Conservation (phyloP, 805 yeast genomes). For the Lachancea fermentati region DNA sequence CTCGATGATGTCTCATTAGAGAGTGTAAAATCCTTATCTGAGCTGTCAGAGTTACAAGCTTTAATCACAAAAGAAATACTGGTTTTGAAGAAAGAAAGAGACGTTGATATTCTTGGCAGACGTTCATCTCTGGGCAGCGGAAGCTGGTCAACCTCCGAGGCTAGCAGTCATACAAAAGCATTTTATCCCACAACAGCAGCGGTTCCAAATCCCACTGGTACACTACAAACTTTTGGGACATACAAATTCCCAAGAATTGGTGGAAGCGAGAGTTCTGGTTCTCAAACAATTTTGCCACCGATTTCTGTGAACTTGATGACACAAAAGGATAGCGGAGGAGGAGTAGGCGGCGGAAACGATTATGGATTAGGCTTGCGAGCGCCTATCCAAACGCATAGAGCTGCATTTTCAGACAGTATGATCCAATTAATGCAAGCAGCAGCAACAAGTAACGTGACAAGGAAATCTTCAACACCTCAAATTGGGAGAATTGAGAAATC, state of each 20-base stretch:
- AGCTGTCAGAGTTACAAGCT: conserved; percentile 1
- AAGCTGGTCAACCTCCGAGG: background rate
- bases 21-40: background rate
- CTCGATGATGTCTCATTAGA: conserved; percentile 1
- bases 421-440: background rate
- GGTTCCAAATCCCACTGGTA: background rate
- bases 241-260: background rate
- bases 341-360: too few relatives aligned
- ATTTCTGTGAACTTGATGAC: background rate
- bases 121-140: background rate
- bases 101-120: background rate
- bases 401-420: background rate
- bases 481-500: too few relatives aligned
- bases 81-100: conserved; percentile 1
- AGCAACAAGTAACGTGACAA: background rate
- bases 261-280: background rate
- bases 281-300: background rate
- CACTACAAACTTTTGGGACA: background rate
- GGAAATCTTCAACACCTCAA: background rate
- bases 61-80: conserved; percentile 1
- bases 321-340: background rate
- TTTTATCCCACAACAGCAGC: background rate
- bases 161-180: background rate
- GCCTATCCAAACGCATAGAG: background rate
- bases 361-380: background rate